A percentile compares a stretch with the other conserved stretches of the same genome.
Evolutionary conservation across 768 basidiomycete species (phyloP).

Genomic region (Lentinula guzmanii): DNA sequence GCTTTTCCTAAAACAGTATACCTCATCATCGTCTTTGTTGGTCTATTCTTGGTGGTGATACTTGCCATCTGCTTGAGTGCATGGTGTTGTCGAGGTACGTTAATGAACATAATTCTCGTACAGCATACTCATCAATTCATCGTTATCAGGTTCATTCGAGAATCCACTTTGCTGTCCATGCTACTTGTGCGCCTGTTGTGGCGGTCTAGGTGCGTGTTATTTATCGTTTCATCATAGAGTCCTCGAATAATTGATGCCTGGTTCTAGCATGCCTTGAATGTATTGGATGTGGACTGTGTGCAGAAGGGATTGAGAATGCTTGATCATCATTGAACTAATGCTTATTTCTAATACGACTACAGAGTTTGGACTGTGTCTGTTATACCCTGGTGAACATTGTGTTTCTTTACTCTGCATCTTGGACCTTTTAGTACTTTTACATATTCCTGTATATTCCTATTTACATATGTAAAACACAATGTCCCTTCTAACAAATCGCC

Average conservation of each 20-base stretch:
- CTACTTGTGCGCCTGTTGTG: slow-evolving; percentile 69
- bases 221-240: background rate
- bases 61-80: slow-evolving; percentile 53
- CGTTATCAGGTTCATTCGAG: background rate
- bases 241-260: slow-evolving; percentile 3
- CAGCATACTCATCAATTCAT: background rate
- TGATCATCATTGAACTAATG: slow-evolving; percentile 1
- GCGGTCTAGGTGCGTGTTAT: slow-evolving; percentile 47
- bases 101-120: background rate
- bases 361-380: too few species aligned
- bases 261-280: slow-evolving; percentile 57
- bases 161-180: slow-evolving; percentile 52
- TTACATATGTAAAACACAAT: too few species aligned
- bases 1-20: slow-evolving; percentile 36
- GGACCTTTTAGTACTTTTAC: too few species aligned
- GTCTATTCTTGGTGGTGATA: slow-evolving; percentile 48
- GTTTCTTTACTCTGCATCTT: too few species aligned
- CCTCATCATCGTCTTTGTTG: slow-evolving; percentile 61
- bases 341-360: background rate
- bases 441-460: too few species aligned
- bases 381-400: background rate
- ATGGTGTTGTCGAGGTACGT: slow-evolving; percentile 57
- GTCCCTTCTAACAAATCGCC: too few species aligned
- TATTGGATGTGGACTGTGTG: slow-evolving; percentile 64
- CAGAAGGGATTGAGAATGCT: slow-evolving; percentile 37